phyloP scores from a whole-genome alignment of 2,329 filamentous ascomycete genomes.

The Corinectria fuckeliana region DNA sequence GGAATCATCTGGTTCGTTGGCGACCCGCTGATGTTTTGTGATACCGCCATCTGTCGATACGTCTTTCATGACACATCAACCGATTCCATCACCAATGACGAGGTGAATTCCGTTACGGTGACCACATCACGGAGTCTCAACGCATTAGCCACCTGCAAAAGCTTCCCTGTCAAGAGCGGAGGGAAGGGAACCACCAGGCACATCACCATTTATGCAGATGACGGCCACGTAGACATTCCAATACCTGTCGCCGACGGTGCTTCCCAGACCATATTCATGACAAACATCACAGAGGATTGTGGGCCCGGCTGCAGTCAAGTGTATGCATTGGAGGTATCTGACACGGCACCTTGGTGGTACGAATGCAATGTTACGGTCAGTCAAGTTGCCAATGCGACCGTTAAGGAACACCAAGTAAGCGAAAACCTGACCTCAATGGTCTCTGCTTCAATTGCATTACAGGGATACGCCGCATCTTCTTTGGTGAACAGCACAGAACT shows the following conservation, averaged over 20 bases:
- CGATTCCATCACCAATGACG: conserved; percentile 15
- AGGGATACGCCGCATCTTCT: conserved; percentile 33
- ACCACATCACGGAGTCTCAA: conserved; percentile 28
- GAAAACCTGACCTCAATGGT: conserved; percentile 27
- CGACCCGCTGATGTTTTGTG: conserved; percentile 43
- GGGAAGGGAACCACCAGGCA: conserved; percentile 21
- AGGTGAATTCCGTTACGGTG: conserved; percentile 21
- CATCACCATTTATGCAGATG: conserved; percentile 20
- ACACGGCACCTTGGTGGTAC: conserved; percentile 29
- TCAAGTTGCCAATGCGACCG: conserved; percentile 23
- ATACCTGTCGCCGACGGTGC: conserved; percentile 23
- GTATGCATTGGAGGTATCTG: conserved; percentile 31
- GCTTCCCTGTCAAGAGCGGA: conserved; percentile 28
- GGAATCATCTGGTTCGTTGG: conserved; percentile 42
- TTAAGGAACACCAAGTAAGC: conserved; percentile 26
- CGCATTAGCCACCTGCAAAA: conserved; percentile 18
- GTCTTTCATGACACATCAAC: conserved; percentile 46
- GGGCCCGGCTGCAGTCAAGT: conserved; percentile 28
- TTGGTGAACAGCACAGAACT: background rate
- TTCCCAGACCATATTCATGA: conserved; percentile 32
- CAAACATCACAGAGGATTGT: conserved; percentile 20
- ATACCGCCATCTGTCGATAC: conserved; percentile 40
- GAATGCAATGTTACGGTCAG: conserved; percentile 31
- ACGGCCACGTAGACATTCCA: background rate
- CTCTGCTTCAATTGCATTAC: conserved; percentile 30